A percentile compares a stretch with the other conserved stretches of the same genome.
Evolutionary conservation across 2,329 filamentous ascomycete genomes (phyloP).

Genomic region (Ophiostoma himal-ulmi): DNA sequence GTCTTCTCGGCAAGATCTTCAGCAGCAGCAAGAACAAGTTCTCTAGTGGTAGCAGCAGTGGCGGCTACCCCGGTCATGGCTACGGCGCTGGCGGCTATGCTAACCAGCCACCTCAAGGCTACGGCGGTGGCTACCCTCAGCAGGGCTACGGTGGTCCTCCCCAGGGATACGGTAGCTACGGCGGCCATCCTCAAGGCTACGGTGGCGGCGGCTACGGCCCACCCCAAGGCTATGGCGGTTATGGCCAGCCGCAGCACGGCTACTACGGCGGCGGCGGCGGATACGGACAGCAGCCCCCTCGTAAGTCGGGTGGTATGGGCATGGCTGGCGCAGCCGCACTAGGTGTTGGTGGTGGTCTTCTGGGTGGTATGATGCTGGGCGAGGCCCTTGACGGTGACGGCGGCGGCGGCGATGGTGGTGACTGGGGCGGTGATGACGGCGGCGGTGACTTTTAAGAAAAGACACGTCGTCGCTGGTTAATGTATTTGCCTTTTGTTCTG

Average conservation of each 20-base stretch:
- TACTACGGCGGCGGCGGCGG: conserved; percentile 30
- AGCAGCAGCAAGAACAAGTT: conserved; percentile 37
- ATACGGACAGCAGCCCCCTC: conserved; percentile 35
- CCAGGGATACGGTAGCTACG: conserved; percentile 31
- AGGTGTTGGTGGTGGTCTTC: conserved; percentile 71
- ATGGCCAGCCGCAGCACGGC: conserved; percentile 13
- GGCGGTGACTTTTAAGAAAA: conserved; percentile 28
- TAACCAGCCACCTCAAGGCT: conserved; percentile 32
- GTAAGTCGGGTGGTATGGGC: conserved; percentile 50
- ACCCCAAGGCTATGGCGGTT: conserved; percentile 31
- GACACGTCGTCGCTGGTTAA: background rate
- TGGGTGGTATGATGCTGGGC: conserved; percentile 69
- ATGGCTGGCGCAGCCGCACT: conserved; percentile 67
- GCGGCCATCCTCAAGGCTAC: conserved; percentile 33
- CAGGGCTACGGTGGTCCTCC: conserved; percentile 32
- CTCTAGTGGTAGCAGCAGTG: background rate
- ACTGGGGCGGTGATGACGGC: conserved; percentile 31
- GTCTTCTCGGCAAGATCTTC: conserved; percentile 49
- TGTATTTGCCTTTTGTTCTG: background rate
- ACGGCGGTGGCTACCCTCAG: conserved; percentile 32
- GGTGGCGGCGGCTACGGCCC: conserved; percentile 26
- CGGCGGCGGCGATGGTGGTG: conserved; percentile 47
- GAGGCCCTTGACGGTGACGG: conserved; percentile 60
- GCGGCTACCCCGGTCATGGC: conserved; percentile 30
- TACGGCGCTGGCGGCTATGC: conserved; percentile 30